Evolutionary conservation across 805 yeast species (phyloP).

Genomic region (Zygosaccharomyces siamensis): DNA sequence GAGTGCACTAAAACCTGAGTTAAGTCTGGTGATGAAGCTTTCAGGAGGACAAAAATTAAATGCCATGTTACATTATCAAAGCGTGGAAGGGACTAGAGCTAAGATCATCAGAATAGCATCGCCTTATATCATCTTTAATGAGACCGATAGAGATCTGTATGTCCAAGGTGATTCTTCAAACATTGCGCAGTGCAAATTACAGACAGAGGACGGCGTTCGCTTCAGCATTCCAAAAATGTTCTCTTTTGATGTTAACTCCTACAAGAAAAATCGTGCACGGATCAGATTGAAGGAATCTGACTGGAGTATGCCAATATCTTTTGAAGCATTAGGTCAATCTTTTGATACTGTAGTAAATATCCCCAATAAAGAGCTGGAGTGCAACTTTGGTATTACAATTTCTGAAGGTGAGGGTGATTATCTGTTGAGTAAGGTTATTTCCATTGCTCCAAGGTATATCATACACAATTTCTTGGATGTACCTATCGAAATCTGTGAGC

Average conservation of each 20-base stretch:
- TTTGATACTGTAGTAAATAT: conserved; percentile 51
- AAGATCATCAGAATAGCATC: conserved; percentile 66
- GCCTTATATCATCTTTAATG: conserved; percentile 79
- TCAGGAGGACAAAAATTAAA: conserved; percentile 64
- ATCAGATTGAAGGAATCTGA: conserved; percentile 63
- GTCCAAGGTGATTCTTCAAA: conserved; percentile 55
- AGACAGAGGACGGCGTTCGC: conserved; percentile 26
- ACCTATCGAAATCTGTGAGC: conserved; percentile 57
- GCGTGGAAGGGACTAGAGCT: conserved; percentile 45
- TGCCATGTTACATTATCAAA: conserved; percentile 60
- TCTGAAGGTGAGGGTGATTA: conserved; percentile 85
- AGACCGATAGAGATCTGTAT: conserved; percentile 63
- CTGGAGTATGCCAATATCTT: conserved; percentile 69
- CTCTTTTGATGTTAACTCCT: conserved; percentile 63
- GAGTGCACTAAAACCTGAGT: conserved; percentile 55
- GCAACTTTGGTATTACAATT: conserved; percentile 68
- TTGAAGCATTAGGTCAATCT: conserved; percentile 86
- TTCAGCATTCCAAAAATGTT: conserved; percentile 66
- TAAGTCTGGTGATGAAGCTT: conserved; percentile 45
- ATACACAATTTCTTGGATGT: conserved; percentile 57
- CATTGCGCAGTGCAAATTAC: conserved; percentile 44
- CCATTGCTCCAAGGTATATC: conserved; percentile 78
- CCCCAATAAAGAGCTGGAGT: conserved; percentile 51
- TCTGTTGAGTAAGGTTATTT: conserved; percentile 67
- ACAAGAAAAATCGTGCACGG: conserved; percentile 60